A percentile compares a stretch with the other conserved stretches of the same genome.
Evolutionary conservation across 768 basidiomycete genomes (phyloP).

Genomic region (Kwoniella botswanensis): DNA sequence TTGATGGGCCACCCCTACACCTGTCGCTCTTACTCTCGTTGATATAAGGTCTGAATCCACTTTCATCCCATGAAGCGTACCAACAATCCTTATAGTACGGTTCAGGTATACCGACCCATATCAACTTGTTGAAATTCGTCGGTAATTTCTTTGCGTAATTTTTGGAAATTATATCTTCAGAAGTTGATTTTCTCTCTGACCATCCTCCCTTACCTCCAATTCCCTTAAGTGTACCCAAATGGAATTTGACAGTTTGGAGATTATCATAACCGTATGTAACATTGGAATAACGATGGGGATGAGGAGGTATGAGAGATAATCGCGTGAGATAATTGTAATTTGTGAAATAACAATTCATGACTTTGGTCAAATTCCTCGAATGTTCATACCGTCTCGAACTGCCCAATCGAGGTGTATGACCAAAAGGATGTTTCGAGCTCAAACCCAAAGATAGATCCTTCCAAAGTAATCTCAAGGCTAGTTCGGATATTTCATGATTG

Average conservation of each 20-base stretch:
- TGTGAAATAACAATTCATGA: constrained; percentile 1
- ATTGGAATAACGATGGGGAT: background rate
- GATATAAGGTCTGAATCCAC: background rate
- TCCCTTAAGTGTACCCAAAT: background rate
- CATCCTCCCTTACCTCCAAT: background rate
- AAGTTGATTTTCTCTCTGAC: background rate
- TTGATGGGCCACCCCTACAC: background rate
- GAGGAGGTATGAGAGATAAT: background rate
- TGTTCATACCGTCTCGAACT: background rate
- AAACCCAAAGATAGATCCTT: background rate
- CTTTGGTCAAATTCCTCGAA: background rate
- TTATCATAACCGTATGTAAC: background rate
- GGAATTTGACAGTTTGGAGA: background rate
- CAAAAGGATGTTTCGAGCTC: constrained; percentile 1
- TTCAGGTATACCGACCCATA: constrained; percentile 2
- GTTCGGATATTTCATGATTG: background rate
- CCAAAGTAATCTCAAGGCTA: background rate
- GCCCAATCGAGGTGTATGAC: background rate
- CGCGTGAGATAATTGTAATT: constrained; percentile 3
- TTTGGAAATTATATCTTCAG: constrained; percentile 4
- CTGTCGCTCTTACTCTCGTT: background rate
- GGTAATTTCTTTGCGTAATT: constrained; percentile 11
- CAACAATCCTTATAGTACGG: constrained; percentile 1
- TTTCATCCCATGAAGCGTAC: constrained; percentile 4
- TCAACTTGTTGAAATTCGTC: background rate